Evolutionary conservation across 805 yeast genomes (phyloP).

Genomic region (Yamadazyma akitaensis): DNA sequence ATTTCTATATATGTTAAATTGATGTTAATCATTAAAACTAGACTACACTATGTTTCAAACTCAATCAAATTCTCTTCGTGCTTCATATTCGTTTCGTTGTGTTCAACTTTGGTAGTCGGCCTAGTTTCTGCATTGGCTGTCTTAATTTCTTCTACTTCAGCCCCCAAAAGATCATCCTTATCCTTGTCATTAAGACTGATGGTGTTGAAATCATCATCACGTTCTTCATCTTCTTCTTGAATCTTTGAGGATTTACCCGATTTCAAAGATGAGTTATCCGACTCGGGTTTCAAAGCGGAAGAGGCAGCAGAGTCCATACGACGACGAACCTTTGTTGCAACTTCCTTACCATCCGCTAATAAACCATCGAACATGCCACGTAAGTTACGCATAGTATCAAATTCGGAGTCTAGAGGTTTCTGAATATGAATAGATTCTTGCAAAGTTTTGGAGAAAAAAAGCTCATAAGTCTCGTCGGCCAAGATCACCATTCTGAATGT

Average conservation of each 20-base stretch:
- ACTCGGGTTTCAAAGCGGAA: constrained; percentile 18
- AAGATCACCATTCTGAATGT: constrained; percentile 92
- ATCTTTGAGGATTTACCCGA: constrained; percentile 29
- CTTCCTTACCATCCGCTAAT: constrained; percentile 87
- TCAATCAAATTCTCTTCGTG: constrained; percentile 36
- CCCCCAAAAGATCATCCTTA: constrained; percentile 47
- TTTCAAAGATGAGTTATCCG: constrained; percentile 14
- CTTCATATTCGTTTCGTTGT: neutral
- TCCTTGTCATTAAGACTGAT: constrained; percentile 35
- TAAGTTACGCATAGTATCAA: constrained; percentile 54
- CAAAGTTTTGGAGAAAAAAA: constrained; percentile 69
- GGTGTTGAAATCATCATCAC: constrained; percentile 42
- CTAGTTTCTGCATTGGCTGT: neutral
- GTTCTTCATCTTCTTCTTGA: constrained; percentile 40
- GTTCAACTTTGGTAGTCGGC: constrained; percentile 1
- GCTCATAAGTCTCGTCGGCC: constrained; percentile 91
- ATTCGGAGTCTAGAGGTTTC: constrained; percentile 46
- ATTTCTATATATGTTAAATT: constrained; percentile 4
- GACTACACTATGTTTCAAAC: constrained; percentile 33
- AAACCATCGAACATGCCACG: constrained; percentile 89
- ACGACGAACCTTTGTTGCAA: constrained; percentile 83
- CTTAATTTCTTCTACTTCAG: constrained; percentile 38
- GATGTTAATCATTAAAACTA: neutral
- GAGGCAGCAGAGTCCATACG: constrained; percentile 74
- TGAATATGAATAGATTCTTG: constrained; percentile 66